Evolutionary conservation across 2,329 filamentous ascomycete species (phyloP).

Genomic region (Pestalotiopsis fici): DNA sequence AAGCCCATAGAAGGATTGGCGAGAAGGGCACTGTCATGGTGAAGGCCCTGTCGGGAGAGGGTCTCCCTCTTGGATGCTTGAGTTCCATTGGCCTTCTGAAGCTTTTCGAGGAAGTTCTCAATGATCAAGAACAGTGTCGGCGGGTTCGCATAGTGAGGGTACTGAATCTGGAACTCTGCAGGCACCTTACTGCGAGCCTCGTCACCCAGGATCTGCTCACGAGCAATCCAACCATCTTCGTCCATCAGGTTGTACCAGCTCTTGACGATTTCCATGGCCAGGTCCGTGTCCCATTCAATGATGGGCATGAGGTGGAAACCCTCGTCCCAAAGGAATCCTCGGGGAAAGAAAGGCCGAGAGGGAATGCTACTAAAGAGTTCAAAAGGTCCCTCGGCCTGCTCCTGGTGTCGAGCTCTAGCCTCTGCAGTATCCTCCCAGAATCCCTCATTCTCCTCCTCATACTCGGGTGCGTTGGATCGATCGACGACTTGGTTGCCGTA

Average conservation of each 20-base stretch:
- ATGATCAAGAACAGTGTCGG: conserved; percentile 92
- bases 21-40: conserved; percentile 63
- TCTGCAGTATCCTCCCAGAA: conserved; percentile 93
- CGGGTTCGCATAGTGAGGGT: conserved; percentile 96
- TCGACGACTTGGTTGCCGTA: conserved; percentile 87
- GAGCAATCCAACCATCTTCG: conserved; percentile 94
- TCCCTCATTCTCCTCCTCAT: conserved; percentile 91
- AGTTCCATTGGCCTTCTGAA: conserved; percentile 58
- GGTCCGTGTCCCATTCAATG: conserved; percentile 90
- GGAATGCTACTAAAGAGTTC: conserved; percentile 92
- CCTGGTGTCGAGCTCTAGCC: conserved; percentile 68
- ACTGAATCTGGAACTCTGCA: conserved; percentile 88
- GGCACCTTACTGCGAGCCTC: conserved; percentile 97
- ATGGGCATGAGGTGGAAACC: conserved; percentile 93
- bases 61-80: conserved; percentile 42
- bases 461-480: conserved; percentile 86
- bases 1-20: conserved; percentile 68
- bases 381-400: conserved; percentile 76
- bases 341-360: conserved; percentile 92
- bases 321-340: conserved; percentile 97
- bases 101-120: conserved; percentile 79
- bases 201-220: conserved; percentile 89
- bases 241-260: conserved; percentile 98
- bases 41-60: conserved; percentile 39
- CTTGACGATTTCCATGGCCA: conserved; percentile 83